Evolutionary conservation across 164 flowering plant genomes (phyloP).

Genomic region (Pachysandra terminalis): DNA sequence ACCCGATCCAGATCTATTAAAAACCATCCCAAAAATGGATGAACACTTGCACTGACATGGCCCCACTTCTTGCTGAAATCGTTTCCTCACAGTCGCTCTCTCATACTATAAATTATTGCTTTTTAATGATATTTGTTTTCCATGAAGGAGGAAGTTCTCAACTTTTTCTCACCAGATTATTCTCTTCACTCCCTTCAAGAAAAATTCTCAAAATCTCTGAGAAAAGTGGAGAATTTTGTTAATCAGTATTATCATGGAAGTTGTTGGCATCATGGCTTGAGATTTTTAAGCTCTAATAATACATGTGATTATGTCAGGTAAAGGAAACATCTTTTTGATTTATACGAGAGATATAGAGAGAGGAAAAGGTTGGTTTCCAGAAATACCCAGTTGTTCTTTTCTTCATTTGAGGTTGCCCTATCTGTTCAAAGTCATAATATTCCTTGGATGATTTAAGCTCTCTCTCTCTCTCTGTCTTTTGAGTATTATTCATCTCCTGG

Average conservation of each 20-base stretch:
- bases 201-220: too few species aligned
- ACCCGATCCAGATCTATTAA: too few species aligned
- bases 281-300: neutral
- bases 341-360: neutral
- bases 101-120: neutral
- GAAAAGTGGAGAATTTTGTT: too few species aligned
- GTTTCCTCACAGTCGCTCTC: neutral
- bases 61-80: neutral
- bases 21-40: too few species aligned
- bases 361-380: conserved; percentile 21
- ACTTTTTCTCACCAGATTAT: neutral
- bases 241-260: too few species aligned
- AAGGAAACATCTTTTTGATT: conserved; percentile 1
- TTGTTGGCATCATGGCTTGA: conserved; percentile 3
- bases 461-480: too few species aligned
- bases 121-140: neutral
- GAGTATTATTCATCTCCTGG: too few species aligned
- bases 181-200: neutral
- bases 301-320: conserved; percentile 33
- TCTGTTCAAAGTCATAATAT: neutral
- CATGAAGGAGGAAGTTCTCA: conserved; percentile 1
- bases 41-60: neutral
- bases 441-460: conserved; percentile 1
- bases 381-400: conserved; percentile 21
- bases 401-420: neutral